Conservation (phyloP, 805 yeast species). For the Wickerhamiella slavikovae region DNA sequence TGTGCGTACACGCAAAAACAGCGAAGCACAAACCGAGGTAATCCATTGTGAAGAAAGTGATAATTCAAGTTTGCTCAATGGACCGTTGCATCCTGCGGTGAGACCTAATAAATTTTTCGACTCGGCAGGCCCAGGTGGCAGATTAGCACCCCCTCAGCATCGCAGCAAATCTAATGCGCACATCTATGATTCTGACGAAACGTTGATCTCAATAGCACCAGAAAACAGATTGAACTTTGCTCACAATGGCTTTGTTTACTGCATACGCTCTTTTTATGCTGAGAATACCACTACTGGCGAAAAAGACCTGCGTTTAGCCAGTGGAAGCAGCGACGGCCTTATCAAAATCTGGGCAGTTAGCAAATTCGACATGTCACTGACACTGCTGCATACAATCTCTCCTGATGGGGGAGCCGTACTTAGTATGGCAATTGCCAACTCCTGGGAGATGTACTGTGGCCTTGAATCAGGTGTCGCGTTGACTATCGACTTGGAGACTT, state of each 20-base stretch:
- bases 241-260: conserved; percentile 78
- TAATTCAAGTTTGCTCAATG: no score
- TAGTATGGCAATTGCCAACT: conserved; percentile 35
- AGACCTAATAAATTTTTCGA: conserved; percentile 67
- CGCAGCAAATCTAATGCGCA: conserved; percentile 6
- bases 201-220: conserved; percentile 33
- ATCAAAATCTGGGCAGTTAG: conserved; percentile 58
- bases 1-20: conserved; percentile 7
- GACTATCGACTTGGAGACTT: conserved; percentile 73
- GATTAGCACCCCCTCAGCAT: conserved; percentile 17
- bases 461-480: conserved; percentile 52
- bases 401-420: conserved; percentile 32
- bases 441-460: conserved; percentile 68
- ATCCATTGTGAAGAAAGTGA: no score
- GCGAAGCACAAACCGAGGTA: no score
- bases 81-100: conserved; percentile 28
- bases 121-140: conserved; percentile 69
- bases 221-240: conserved; percentile 58
- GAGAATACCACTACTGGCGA: conserved; percentile 8
- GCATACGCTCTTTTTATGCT: conserved; percentile 36
- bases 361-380: no score
- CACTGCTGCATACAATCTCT: no score
- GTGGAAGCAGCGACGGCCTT: conserved; percentile 84
- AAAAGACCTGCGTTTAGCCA: conserved; percentile 23
- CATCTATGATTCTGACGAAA: conserved; percentile 3